Evolutionary conservation across 768 basidiomycete genomes (phyloP).

Genomic region (Tephrocybe sp.): DNA sequence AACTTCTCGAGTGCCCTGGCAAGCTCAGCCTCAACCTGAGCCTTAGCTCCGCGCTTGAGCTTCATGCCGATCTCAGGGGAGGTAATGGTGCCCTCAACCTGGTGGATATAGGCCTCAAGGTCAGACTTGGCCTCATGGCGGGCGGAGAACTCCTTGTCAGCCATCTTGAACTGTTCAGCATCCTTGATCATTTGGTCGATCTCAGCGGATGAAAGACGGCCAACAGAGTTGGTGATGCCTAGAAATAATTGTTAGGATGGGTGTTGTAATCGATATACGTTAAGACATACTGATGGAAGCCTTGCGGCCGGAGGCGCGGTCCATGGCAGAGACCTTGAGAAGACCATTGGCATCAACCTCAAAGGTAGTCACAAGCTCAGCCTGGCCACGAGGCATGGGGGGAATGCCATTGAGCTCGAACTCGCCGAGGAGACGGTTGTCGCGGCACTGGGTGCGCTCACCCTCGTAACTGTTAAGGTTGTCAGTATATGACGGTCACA

Average conservation of each 20-base stretch:
- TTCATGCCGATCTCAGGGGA: slow-evolving; percentile 97
- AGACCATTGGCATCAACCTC: slow-evolving; percentile 99
- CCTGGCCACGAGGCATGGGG: slow-evolving; percentile 98
- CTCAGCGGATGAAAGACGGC: slow-evolving; percentile 94
- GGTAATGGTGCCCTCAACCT: slow-evolving; percentile 94
- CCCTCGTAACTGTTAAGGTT: slow-evolving; percentile 77
- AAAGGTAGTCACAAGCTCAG: slow-evolving; percentile 98
- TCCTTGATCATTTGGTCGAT: slow-evolving; percentile 99
- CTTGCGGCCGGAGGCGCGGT: slow-evolving; percentile 98
- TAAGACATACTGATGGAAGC: slow-evolving; percentile 84
- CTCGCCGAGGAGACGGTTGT: slow-evolving; percentile 98
- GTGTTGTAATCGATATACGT: neutral
- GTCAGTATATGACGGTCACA: slow-evolving; percentile 1
- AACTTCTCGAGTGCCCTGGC: slow-evolving; percentile 97
- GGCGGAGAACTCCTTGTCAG: slow-evolving; percentile 96
- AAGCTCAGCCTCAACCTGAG: slow-evolving; percentile 94
- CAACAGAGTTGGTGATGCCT: slow-evolving; percentile 99
- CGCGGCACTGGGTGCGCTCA: slow-evolving; percentile 98
- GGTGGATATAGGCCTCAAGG: slow-evolving; percentile 96
- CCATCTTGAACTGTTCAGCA: slow-evolving; percentile 94
- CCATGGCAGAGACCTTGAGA: slow-evolving; percentile 96
- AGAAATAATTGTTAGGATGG: slow-evolving; percentile 13
- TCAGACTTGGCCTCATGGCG: slow-evolving; percentile 98
- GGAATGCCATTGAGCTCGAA: slow-evolving; percentile 99
- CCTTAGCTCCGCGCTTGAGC: slow-evolving; percentile 95